Evolutionary conservation across 202 grass and related monocot species (phyloP).

Genomic region (Cymbopogon flexuosus): DNA sequence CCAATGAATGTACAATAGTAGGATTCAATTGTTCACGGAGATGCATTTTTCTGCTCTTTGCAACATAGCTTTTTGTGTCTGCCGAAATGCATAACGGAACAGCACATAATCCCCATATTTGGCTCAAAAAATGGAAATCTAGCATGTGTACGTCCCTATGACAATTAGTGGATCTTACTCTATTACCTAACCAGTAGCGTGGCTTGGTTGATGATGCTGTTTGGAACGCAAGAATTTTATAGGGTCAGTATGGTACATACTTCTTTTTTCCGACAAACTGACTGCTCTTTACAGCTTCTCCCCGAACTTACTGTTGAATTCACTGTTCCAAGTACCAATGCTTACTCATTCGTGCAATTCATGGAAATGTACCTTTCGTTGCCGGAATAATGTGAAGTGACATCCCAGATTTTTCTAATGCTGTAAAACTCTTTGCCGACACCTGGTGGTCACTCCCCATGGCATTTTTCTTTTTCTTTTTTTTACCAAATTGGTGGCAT

Average conservation of each 20-base stretch:
- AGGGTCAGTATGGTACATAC: not conserved
- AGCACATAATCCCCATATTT: not conserved
- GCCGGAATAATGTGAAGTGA: not conserved
- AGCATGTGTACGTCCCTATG: not conserved
- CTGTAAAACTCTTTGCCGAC: slow-evolving; percentile 14
- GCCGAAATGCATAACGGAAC: not conserved
- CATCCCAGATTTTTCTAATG: not conserved
- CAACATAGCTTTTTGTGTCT: not conserved
- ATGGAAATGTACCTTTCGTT: not conserved
- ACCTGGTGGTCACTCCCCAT: not conserved
- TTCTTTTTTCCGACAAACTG: not conserved
- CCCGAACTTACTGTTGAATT: not conserved
- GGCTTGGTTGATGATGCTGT: not conserved
- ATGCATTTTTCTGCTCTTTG: slow-evolving; percentile 1
- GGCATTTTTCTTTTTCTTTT: not conserved
- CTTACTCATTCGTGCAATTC: not conserved
- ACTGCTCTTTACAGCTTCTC: not conserved
- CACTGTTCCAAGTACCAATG: not conserved
- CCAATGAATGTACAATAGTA: not conserved
- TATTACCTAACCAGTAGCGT: not conserved
- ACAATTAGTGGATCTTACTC: not conserved
- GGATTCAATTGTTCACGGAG: not conserved
- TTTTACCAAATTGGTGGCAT: not conserved
- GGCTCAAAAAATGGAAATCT: not conserved
- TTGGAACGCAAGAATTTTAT: not conserved